phyloP scores from a whole-genome alignment of 2,329 filamentous ascomycete genomes.

The Lecanoromycetidae sp. region DNA sequence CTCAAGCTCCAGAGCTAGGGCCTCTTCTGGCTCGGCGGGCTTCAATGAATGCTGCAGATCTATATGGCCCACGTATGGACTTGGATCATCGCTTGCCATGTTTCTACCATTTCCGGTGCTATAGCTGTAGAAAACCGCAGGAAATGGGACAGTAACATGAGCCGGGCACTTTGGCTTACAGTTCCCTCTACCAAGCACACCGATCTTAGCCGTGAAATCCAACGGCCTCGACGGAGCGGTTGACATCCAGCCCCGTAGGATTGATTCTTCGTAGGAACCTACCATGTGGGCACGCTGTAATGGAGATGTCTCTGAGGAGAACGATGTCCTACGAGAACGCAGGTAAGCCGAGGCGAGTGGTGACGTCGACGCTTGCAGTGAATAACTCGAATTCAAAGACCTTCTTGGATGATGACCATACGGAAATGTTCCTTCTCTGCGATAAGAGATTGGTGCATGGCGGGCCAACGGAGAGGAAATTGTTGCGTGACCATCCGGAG shows the following conservation, averaged over 20 bases:
- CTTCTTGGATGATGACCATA: conserved; percentile 68
- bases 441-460: conserved; percentile 34
- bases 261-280: conserved; percentile 94
- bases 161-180: conserved; percentile 80
- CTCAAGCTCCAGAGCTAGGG: conserved; percentile 18
- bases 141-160: conserved; percentile 82
- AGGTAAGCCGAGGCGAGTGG: conserved; percentile 37
- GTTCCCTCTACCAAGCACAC: conserved; percentile 76
- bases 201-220: conserved; percentile 89
- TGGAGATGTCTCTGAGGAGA: conserved; percentile 61
- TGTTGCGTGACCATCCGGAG: conserved; percentile 27
- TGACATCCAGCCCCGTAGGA: conserved; percentile 89
- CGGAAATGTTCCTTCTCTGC: conserved; percentile 49
- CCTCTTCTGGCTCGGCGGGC: conserved; percentile 28
- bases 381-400: conserved; percentile 53
- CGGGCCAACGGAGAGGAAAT: conserved; percentile 34
- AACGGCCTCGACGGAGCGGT: conserved; percentile 86
- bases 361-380: conserved; percentile 36
- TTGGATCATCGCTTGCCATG: conserved; percentile 69
- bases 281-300: conserved; percentile 90
- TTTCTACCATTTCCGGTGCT: conserved; percentile 54
- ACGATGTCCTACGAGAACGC: conserved; percentile 53
- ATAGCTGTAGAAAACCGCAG: conserved; percentile 94
- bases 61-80: conserved; percentile 87
- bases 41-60: conserved; percentile 74